Percentiles rank a stretch among this genome's conserved stretches.
Conservation (phyloP, 768 basidiomycete genomes). For the Termitomyces sp. region DNA sequence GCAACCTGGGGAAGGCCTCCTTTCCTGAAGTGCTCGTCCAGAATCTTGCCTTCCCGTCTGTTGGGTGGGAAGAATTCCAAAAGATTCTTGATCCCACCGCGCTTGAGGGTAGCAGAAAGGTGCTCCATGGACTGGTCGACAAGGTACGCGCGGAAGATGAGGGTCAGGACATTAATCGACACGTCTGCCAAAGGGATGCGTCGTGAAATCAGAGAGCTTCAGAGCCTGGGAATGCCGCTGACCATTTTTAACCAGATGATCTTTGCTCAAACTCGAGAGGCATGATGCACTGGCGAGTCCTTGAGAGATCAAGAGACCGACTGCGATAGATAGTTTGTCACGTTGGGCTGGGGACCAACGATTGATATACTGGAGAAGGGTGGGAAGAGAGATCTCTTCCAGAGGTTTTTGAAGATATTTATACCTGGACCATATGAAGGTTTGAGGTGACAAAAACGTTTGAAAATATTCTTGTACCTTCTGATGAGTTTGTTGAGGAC, state of each 20-base stretch:
- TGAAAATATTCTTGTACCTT: slow-evolving; percentile 50
- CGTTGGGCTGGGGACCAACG: slow-evolving; percentile 77
- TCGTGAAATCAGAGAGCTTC: neutral
- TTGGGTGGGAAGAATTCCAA: slow-evolving; percentile 84
- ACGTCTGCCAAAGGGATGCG: slow-evolving; percentile 49
- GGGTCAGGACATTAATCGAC: slow-evolving; percentile 70
- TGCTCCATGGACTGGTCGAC: slow-evolving; percentile 87
- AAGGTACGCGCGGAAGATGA: slow-evolving; percentile 81
- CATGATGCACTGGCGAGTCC: slow-evolving; percentile 77
- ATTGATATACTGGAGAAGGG: slow-evolving; percentile 84
- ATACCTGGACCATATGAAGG: slow-evolving; percentile 56
- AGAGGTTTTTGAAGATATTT: slow-evolving; percentile 99
- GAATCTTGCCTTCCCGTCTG: slow-evolving; percentile 66
- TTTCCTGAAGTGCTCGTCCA: slow-evolving; percentile 87
- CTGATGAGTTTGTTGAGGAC: slow-evolving; percentile 95
- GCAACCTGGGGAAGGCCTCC: slow-evolving; percentile 75
- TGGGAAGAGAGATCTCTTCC: slow-evolving; percentile 79
- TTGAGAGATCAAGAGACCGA: slow-evolving; percentile 81
- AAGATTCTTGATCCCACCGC: slow-evolving; percentile 83
- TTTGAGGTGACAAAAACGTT: neutral
- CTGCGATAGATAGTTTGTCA: slow-evolving; percentile 80
- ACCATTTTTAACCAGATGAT: slow-evolving; percentile 96
- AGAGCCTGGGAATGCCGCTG: slow-evolving; percentile 7
- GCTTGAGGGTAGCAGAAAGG: slow-evolving; percentile 76
- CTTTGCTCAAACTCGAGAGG: slow-evolving; percentile 82